Evolutionary conservation across 345 rosid species (phyloP).

Genomic region (Passiflora organensis): DNA sequence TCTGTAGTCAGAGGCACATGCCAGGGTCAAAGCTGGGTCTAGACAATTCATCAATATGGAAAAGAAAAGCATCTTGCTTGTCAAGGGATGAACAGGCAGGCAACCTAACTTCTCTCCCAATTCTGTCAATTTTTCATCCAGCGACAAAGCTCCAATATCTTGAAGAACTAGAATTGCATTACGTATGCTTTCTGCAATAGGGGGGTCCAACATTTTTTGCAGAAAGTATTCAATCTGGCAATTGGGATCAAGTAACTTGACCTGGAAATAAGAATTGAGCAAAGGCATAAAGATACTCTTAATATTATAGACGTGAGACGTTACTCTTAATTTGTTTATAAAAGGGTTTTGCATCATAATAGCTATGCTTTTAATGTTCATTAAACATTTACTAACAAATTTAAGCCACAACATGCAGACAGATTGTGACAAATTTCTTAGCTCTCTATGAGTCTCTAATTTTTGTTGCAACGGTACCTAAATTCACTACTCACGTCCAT

Average conservation of each 20-base stretch:
- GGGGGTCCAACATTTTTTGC: conserved; percentile 81
- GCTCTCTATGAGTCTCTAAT: no score
- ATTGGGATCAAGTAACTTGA: conserved; percentile 76
- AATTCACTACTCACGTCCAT: no score
- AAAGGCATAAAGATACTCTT: no score
- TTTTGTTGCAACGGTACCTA: background rate
- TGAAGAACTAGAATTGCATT: conserved; percentile 72
- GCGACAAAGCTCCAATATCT: conserved; percentile 82
- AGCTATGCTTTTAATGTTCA: no score
- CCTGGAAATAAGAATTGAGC: conserved; percentile 32
- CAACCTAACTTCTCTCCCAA: conserved; percentile 83
- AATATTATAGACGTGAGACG: no score
- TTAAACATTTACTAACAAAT: no score
- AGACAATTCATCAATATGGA: conserved; percentile 87
- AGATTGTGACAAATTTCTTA: no score
- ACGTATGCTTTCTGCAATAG: conserved; percentile 55
- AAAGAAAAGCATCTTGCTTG: conserved; percentile 89
- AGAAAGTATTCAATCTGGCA: conserved; percentile 63
- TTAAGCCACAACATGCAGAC: no score
- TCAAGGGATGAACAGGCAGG: conserved; percentile 87
- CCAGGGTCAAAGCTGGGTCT: conserved; percentile 92
- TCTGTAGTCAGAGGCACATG: conserved; percentile 86
- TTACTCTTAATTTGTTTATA: no score
- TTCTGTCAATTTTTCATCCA: conserved; percentile 71
- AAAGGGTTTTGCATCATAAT: no score